These are phyloP conservation scores for Abrus pulchellus DNA, from an alignment of 306 rosid genomes.

Conservation along the genomic window DNA sequence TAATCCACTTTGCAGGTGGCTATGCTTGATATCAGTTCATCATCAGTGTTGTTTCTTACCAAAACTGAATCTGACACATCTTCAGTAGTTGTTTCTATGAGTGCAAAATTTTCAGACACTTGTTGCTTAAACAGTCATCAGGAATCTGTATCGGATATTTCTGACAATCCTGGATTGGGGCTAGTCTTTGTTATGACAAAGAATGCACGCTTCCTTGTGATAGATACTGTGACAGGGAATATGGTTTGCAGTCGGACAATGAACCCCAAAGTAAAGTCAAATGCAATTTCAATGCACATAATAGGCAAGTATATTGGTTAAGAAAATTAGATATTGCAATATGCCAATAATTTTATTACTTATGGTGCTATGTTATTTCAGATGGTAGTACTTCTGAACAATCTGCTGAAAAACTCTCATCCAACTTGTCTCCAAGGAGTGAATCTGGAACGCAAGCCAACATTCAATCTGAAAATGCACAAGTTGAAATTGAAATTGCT, in stretches of 20 bases:
- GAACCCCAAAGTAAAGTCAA: slow-evolving; percentile 56
- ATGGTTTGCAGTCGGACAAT: slow-evolving; percentile 59
- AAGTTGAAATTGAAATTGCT: slow-evolving; percentile 53
- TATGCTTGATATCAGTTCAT: slow-evolving; percentile 67
- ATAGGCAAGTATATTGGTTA: slow-evolving; percentile 66
- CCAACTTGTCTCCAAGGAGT: slow-evolving; percentile 48
- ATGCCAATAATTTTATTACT: slow-evolving; percentile 28
- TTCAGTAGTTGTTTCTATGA: slow-evolving; percentile 68
- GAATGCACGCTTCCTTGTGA: slow-evolving; percentile 61
- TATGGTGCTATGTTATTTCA: slow-evolving; percentile 54
- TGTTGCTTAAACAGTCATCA: slow-evolving; percentile 52
- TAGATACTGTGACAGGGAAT: slow-evolving; percentile 66
- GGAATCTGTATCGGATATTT: slow-evolving; percentile 57
- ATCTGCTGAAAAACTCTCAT: slow-evolving; percentile 50
- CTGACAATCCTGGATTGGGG: slow-evolving; percentile 56
- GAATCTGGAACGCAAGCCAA: slow-evolving; percentile 53
- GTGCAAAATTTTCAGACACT: slow-evolving; percentile 62
- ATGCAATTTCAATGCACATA: slow-evolving; percentile 71
- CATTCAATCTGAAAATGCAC: slow-evolving; percentile 58
- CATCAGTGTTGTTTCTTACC: slow-evolving; percentile 72
- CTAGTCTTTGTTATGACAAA: slow-evolving; percentile 62
- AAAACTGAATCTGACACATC: slow-evolving; percentile 61
- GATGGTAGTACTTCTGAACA: slow-evolving; percentile 59
- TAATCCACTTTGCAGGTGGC: slow-evolving; percentile 76
- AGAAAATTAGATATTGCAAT: slow-evolving; percentile 38